Evolutionary conservation across 441 rosid species (phyloP).

Genomic region (Pelargonium fulgidum): DNA sequence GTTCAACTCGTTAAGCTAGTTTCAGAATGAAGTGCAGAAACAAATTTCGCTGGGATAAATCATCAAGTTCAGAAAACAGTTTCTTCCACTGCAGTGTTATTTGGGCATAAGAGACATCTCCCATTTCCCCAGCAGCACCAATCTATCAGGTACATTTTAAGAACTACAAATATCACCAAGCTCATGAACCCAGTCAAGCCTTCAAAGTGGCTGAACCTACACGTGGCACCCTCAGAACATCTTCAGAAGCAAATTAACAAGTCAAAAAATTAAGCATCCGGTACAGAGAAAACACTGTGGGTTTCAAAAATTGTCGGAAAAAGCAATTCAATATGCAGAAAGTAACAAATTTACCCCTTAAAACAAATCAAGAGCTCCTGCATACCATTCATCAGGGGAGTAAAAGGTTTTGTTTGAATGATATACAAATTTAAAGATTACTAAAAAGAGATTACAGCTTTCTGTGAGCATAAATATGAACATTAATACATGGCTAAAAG

Average conservation of each 20-base stretch:
- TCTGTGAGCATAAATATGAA: not conserved
- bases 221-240: not conserved
- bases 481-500: too few species aligned
- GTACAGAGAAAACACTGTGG: not conserved
- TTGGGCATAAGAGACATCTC: not conserved
- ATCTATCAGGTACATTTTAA: slow-evolving; percentile 1
- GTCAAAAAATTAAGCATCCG: not conserved
- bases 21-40: slow-evolving; percentile 5
- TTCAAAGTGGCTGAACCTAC: not conserved
- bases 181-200: not conserved
- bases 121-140: not conserved
- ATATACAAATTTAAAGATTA: not conserved
- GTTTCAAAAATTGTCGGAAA: not conserved
- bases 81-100: not conserved
- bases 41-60: not conserved
- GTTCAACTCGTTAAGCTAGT: slow-evolving; percentile 5
- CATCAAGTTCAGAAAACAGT: not conserved
- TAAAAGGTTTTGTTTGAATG: not conserved
- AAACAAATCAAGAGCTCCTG: not conserved
- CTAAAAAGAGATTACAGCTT: not conserved
- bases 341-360: too few species aligned
- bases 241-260: not conserved
- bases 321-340: not conserved
- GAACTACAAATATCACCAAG: not conserved
- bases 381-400: not conserved